Evolutionary conservation across 371 early-diverging fungal genomes (phyloP).

Genomic region (Funneliformis caledonium): DNA sequence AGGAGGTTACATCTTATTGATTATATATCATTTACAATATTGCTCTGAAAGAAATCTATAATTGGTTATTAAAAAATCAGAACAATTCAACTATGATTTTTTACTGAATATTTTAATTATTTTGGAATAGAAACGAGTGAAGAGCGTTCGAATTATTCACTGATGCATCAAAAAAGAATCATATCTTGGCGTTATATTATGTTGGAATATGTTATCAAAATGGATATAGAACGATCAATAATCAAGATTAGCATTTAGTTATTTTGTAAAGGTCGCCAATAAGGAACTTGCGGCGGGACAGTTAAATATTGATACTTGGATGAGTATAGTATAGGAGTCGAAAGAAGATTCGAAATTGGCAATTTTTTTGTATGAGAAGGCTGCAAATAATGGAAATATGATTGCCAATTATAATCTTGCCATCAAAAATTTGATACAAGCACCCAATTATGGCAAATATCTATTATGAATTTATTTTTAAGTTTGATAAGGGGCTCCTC

Average conservation of each 20-base stretch:
- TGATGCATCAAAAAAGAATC: background rate
- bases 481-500: too few species aligned
- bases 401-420: conserved; percentile 77
- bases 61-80: background rate
- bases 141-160: background rate
- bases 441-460: too few species aligned
- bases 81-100: background rate
- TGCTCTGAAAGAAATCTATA: background rate
- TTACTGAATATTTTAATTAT: background rate
- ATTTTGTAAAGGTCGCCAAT: background rate
- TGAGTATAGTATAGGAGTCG: conserved; percentile 76
- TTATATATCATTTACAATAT: background rate
- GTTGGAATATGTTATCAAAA: conserved; percentile 5
- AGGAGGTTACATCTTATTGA: background rate
- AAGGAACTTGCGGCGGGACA: background rate
- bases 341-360: conserved; percentile 60
- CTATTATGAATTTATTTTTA: too few species aligned
- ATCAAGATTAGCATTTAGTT: background rate
- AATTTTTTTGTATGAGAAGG: conserved; percentile 56
- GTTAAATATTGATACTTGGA: conserved; percentile 44
- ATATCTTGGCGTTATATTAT: background rate
- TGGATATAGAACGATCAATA: background rate
- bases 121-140: background rate
- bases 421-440: too few species aligned
- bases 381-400: conserved; percentile 65